Evolutionary conservation across 495 filamentous ascomycete genomes (phyloP).

Genomic region (Glonium stellatum): DNA sequence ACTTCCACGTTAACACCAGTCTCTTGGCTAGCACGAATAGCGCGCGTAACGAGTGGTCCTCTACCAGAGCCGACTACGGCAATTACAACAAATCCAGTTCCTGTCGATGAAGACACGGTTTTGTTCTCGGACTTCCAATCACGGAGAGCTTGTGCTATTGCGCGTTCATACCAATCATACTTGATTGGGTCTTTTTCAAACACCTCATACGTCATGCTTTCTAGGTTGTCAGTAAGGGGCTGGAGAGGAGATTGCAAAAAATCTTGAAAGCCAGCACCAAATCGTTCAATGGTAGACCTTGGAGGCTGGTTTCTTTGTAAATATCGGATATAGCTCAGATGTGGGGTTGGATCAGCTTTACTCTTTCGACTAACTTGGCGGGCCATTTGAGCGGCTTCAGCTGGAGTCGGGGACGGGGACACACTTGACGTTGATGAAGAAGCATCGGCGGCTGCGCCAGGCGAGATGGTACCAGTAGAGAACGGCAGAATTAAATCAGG

Average conservation of each 20-base stretch:
- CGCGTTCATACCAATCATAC: conserved; percentile 89
- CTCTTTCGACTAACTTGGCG: conserved; percentile 38
- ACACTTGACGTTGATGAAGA: conserved; percentile 27
- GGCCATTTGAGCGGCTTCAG: conserved; percentile 53
- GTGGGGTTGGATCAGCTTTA: conserved; percentile 51
- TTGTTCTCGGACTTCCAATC: conserved; percentile 70
- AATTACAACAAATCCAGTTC: conserved; percentile 61
- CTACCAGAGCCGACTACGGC: conserved; percentile 90
- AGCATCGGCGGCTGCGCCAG: conserved; percentile 41
- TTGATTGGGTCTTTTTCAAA: conserved; percentile 98
- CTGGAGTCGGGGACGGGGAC: conserved; percentile 40
- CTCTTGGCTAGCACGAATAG: conserved; percentile 66
- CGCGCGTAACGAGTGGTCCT: conserved; percentile 82
- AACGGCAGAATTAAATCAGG: conserved; percentile 33
- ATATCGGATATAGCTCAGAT: conserved; percentile 76
- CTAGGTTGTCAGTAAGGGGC: conserved; percentile 90
- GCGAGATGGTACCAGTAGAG: conserved; percentile 36
- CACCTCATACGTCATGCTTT: conserved; percentile 95
- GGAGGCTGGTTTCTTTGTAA: conserved; percentile 76
- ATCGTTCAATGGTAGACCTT: conserved; percentile 55
- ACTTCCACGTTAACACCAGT: conserved; percentile 72
- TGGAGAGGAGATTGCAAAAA: conserved; percentile 92
- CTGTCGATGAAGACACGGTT: conserved; percentile 54
- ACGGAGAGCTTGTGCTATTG: conserved; percentile 70
- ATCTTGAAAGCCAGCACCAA: conserved; percentile 79